Percentiles rank a stretch among this genome's conserved stretches.
Conservation (phyloP, 257 asterid genomes). For the Vinca minor region DNA sequence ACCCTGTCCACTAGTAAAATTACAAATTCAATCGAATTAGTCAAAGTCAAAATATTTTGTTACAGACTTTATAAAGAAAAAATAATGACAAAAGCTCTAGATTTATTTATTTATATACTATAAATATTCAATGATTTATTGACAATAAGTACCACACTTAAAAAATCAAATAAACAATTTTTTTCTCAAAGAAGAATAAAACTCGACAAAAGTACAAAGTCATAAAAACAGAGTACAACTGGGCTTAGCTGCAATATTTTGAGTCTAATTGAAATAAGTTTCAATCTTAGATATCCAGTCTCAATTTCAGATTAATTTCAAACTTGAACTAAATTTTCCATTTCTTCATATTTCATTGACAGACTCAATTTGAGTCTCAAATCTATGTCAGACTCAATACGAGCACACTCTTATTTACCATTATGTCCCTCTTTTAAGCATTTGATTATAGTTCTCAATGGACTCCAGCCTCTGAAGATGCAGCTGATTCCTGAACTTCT, state of each 20-base stretch:
- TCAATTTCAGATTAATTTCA: too few species aligned
- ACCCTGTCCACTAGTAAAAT: too few species aligned
- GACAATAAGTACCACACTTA: background rate
- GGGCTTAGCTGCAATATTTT: too few species aligned
- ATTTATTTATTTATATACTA: background rate
- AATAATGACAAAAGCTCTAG: too few species aligned
- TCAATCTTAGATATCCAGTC: too few species aligned
- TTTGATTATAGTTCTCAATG: conserved; percentile 58
- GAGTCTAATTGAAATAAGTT: too few species aligned
- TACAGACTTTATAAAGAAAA: background rate
- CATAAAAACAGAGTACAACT: background rate
- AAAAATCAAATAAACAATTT: background rate
- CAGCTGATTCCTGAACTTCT: conserved; percentile 53
- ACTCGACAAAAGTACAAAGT: background rate
- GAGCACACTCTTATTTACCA: too few species aligned
- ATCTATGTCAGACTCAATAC: too few species aligned
- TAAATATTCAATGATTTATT: background rate
- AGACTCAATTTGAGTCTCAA: too few species aligned
- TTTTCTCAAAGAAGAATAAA: background rate
- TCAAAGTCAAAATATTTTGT: background rate
- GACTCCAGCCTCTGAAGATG: conserved; percentile 71
- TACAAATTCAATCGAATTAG: too few species aligned
- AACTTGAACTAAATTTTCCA: too few species aligned
- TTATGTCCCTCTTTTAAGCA: conserved; percentile 48
- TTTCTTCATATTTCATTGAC: too few species aligned